Conservation (phyloP, 129 eudicot genomes). For the Arctium minus region DNA sequence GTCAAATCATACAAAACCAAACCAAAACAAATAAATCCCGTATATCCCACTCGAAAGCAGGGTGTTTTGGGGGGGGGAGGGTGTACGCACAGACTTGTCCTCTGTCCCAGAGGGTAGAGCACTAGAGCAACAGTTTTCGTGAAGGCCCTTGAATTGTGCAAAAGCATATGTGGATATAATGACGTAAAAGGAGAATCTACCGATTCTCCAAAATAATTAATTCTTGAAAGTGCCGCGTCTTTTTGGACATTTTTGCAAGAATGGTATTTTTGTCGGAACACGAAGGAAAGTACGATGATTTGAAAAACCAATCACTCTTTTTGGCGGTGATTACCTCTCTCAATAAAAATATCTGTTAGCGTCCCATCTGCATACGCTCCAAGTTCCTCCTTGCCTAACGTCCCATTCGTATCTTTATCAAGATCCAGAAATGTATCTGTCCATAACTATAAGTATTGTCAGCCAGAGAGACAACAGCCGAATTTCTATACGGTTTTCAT, state of each 20-base stretch:
- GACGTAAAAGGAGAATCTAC: not conserved
- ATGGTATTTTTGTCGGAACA: not conserved
- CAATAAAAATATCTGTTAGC: constrained; percentile 78
- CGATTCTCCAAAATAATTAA: not conserved
- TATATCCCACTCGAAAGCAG: not conserved
- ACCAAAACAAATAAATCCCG: not conserved
- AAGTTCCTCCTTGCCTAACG: constrained; percentile 87
- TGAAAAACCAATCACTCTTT: not conserved
- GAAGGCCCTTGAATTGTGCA: too few relatives aligned
- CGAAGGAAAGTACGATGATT: not conserved
- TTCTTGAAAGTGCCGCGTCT: not conserved
- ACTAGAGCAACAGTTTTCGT: too few relatives aligned
- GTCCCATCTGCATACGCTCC: constrained; percentile 87
- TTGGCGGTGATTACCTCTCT: constrained; percentile 58
- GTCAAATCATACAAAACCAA: not conserved
- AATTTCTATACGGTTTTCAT: not conserved
- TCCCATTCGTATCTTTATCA: constrained; percentile 87
- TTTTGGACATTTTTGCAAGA: not conserved
- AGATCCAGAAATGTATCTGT: constrained; percentile 89
- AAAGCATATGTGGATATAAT: not conserved
- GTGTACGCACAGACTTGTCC: too few relatives aligned
- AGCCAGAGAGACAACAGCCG: not conserved
- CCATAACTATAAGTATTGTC: not conserved
- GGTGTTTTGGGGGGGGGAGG: too few relatives aligned
- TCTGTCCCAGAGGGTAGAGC: not conserved